phyloP scores from a whole-genome alignment of 257 asterid genomes.

The Solanum dulcamara region DNA sequence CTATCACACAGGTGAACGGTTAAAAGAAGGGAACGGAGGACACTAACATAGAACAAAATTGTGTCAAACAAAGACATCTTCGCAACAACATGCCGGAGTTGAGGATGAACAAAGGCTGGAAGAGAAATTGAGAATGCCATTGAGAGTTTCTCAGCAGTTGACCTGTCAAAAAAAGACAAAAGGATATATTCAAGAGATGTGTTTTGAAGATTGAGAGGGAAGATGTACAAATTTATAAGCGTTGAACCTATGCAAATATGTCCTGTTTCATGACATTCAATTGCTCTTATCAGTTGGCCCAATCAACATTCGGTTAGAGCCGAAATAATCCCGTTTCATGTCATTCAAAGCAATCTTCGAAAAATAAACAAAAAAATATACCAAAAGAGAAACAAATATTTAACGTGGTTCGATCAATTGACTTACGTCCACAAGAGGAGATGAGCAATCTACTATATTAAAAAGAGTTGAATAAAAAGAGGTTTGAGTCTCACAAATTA shows the following conservation, averaged over 20 bases:
- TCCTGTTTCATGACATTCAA: slow-evolving; percentile 2
- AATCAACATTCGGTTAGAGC: too few species aligned
- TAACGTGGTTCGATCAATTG: too few species aligned
- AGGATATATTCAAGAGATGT: not conserved
- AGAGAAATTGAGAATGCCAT: slow-evolving; percentile 7
- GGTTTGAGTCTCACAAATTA: too few species aligned
- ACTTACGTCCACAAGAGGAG: too few species aligned
- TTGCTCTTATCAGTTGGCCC: not conserved
- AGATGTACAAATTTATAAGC: not conserved
- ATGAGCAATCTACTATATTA: too few species aligned
- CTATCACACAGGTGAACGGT: not conserved
- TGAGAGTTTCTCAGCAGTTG: not conserved
- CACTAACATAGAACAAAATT: slow-evolving; percentile 23
- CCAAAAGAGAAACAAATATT: too few species aligned
- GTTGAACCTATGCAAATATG: not conserved
- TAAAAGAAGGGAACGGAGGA: not conserved
- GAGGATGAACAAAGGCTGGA: slow-evolving; percentile 28
- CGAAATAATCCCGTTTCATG: too few species aligned
- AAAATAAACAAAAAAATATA: too few species aligned
- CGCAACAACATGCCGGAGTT: slow-evolving; percentile 6
- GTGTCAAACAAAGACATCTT: slow-evolving; percentile 18
- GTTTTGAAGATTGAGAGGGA: not conserved
- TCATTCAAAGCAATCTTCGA: too few species aligned
- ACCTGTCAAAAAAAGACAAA: not conserved
- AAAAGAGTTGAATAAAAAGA: too few species aligned